Evolutionary conservation across 257 asterid genomes (phyloP).

Genomic region (Solanum peruvianum): DNA sequence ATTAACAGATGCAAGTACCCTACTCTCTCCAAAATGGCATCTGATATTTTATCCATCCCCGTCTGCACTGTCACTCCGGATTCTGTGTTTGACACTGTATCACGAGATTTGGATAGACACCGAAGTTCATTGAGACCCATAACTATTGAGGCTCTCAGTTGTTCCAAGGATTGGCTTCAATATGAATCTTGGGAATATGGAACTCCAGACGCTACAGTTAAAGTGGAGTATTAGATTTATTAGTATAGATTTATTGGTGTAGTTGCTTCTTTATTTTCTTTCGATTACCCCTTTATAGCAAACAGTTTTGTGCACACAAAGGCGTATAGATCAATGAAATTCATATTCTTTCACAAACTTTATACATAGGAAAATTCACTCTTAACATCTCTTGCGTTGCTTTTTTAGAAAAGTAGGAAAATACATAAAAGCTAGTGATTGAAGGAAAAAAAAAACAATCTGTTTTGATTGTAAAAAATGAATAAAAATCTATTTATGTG

Average conservation of each 20-base stretch:
- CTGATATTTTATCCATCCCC: constrained; percentile 65
- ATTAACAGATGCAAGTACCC: constrained; percentile 41
- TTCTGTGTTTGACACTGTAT: constrained; percentile 41
- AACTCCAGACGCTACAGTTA: constrained; percentile 6
- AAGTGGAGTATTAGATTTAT: constrained; percentile 13
- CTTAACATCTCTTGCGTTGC: not conserved
- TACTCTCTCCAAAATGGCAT: constrained; percentile 58
- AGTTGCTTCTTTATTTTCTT: not conserved
- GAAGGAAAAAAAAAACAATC: not conserved
- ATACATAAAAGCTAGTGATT: not conserved
- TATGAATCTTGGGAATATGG: constrained; percentile 14
- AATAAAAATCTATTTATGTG: not conserved
- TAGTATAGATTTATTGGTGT: not conserved
- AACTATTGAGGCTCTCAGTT: constrained; percentile 50
- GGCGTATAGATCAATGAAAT: constrained; percentile 3
- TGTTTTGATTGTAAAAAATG: not conserved
- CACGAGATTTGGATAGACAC: constrained; percentile 27
- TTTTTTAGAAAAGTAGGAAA: not conserved
- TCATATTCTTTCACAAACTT: not conserved
- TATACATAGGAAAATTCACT: not conserved
- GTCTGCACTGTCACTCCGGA: constrained; percentile 41
- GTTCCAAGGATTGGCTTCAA: constrained; percentile 78
- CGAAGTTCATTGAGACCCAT: constrained; percentile 37
- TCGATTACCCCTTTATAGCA: not conserved
- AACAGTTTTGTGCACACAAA: constrained; percentile 1